Evolutionary conservation across 2,329 filamentous ascomycete species (phyloP).

Genomic region (Clarireedia monteithiana): DNA sequence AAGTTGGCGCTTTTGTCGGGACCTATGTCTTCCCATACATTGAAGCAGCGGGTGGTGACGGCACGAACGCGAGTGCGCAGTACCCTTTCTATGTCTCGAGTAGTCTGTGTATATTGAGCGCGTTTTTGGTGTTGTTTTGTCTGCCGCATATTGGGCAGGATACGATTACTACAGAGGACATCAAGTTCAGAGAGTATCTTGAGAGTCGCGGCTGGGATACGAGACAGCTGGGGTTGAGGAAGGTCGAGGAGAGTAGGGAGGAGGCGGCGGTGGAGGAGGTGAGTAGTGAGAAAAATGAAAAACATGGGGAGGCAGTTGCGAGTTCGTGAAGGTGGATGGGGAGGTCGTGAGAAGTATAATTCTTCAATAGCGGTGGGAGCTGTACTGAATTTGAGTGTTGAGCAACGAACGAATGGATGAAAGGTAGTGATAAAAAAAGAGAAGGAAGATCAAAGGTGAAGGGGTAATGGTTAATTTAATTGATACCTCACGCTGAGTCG

Average conservation of each 20-base stretch:
- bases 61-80: slow-evolving; percentile 57
- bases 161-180: slow-evolving; percentile 73
- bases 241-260: slow-evolving; percentile 14
- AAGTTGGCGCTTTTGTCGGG: slow-evolving; percentile 78
- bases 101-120: slow-evolving; percentile 67
- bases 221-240: slow-evolving; percentile 40
- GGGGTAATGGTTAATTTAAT: no score
- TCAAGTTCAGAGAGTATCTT: slow-evolving; percentile 66
- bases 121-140: slow-evolving; percentile 55
- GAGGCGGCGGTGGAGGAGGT: neutral
- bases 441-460: no score
- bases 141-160: slow-evolving; percentile 77
- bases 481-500: no score
- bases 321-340: no score
- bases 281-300: no score
- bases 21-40: slow-evolving; percentile 76
- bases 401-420: no score
- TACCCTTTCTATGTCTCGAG: slow-evolving; percentile 88
- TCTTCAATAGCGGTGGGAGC: no score
- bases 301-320: no score
- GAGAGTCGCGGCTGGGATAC: slow-evolving; percentile 70
- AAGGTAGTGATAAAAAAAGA: no score
- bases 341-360: no score
- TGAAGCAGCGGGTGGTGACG: slow-evolving; percentile 48
- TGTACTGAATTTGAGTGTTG: no score